These are phyloP conservation scores for Penstemon eatonii DNA, from an alignment of 257 asterid genomes.

Conservation along the genomic window DNA sequence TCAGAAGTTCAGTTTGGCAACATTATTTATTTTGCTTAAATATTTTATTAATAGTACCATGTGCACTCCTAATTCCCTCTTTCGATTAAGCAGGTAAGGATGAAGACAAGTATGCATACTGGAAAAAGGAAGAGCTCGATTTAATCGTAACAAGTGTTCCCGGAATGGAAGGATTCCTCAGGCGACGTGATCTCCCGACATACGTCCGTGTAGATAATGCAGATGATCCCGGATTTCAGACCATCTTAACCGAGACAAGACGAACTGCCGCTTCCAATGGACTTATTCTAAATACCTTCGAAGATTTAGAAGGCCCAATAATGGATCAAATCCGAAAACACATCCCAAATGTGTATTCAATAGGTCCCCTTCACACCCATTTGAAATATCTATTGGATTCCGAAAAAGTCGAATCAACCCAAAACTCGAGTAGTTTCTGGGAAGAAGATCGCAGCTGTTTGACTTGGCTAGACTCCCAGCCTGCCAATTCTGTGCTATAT, in stretches of 20 bases:
- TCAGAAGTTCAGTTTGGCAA: too few relatives aligned
- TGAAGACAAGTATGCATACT: slow-evolving; percentile 36
- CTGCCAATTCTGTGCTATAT: too few relatives aligned
- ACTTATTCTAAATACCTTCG: slow-evolving; percentile 58
- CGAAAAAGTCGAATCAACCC: not conserved
- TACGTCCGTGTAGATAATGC: slow-evolving; percentile 30
- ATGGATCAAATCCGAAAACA: slow-evolving; percentile 42
- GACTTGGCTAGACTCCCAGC: too few relatives aligned
- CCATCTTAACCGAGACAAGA: slow-evolving; percentile 28
- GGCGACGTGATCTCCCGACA: slow-evolving; percentile 38
- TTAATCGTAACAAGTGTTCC: slow-evolving; percentile 36
- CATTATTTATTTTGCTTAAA: too few relatives aligned
- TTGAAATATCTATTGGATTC: slow-evolving; percentile 28
- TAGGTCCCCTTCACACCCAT: slow-evolving; percentile 67
- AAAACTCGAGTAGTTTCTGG: not conserved
- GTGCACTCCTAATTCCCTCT: not conserved
- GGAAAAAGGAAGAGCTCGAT: slow-evolving; percentile 36
- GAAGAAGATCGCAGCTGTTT: too few relatives aligned
- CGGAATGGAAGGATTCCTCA: slow-evolving; percentile 41
- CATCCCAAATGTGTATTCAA: slow-evolving; percentile 46
- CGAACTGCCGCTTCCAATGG: slow-evolving; percentile 41
- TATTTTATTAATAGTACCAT: too few relatives aligned
- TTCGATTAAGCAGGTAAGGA: slow-evolving; percentile 33
- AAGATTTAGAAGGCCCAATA: slow-evolving; percentile 51
- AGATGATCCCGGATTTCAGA: slow-evolving; percentile 21